Evolutionary conservation across 2,329 filamentous ascomycete species (phyloP).

Genomic region (Aspergillus phoenicis): DNA sequence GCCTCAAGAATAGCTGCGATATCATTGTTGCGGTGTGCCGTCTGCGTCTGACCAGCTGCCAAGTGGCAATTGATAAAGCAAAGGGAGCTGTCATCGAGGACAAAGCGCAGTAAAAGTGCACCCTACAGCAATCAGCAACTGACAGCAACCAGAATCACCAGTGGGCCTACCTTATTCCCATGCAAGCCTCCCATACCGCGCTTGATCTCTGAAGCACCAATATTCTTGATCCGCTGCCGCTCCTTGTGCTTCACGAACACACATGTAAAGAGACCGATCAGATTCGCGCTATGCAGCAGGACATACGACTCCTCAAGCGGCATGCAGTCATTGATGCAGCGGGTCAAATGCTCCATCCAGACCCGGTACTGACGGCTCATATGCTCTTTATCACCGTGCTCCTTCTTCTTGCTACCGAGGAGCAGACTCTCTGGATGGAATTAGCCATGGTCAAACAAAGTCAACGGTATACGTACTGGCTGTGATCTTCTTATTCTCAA

Average conservation of each 20-base stretch:
- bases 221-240: slow-evolving; percentile 72
- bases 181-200: slow-evolving; percentile 93
- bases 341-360: slow-evolving; percentile 87
- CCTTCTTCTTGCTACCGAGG: slow-evolving; percentile 78
- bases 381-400: slow-evolving; percentile 73
- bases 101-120: slow-evolving; percentile 86
- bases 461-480: slow-evolving; percentile 63
- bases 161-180: slow-evolving; percentile 73
- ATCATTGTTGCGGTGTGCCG: slow-evolving; percentile 88
- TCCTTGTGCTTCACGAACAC: slow-evolving; percentile 87
- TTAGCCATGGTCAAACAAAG: slow-evolving; percentile 30
- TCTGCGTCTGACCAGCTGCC: slow-evolving; percentile 88
- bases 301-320: slow-evolving; percentile 76
- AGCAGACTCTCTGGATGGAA: slow-evolving; percentile 70
- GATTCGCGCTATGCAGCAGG: slow-evolving; percentile 81
- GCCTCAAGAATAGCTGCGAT: slow-evolving; percentile 86
- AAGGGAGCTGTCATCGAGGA: slow-evolving; percentile 88
- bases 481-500: slow-evolving; percentile 95
- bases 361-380: slow-evolving; percentile 98
- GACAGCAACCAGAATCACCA: neutral
- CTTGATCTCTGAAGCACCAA: slow-evolving; percentile 84
- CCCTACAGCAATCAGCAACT: slow-evolving; percentile 52
- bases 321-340: slow-evolving; percentile 81
- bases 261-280: slow-evolving; percentile 94
- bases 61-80: slow-evolving; percentile 98